Conservation (phyloP, 306 rosid genomes). For the Gleditsia sinensis region DNA sequence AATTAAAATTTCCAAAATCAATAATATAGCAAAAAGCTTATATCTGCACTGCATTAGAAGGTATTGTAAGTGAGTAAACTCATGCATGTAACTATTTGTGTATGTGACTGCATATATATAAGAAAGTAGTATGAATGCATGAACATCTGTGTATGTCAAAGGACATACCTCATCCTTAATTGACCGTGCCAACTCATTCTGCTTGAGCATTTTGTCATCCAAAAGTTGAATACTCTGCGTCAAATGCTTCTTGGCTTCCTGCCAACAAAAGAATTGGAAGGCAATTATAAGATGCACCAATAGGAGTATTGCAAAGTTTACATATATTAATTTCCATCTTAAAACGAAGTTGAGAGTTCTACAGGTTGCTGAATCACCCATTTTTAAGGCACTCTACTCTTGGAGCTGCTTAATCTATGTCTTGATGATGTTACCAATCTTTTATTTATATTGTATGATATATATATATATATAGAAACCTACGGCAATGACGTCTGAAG, state of each 20-base stretch:
- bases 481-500: conserved; percentile 84
- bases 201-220: conserved; percentile 86
- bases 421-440: background rate
- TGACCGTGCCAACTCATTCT: conserved; percentile 63
- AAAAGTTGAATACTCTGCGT: conserved; percentile 83
- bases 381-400: conserved; percentile 1
- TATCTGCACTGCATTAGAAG: background rate
- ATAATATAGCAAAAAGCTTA: background rate
- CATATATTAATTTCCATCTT: conserved; percentile 1
- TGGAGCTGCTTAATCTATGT: background rate
- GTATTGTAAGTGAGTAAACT: background rate
- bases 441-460: background rate
- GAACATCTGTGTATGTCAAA: conserved; percentile 10
- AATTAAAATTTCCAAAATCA: conserved; percentile 8
- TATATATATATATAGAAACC: conserved; percentile 37
- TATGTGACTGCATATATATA: background rate
- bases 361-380: background rate
- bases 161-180: conserved; percentile 74
- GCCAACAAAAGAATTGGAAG: conserved; percentile 41
- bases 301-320: background rate
- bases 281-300: conserved; percentile 5
- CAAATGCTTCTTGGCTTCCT: conserved; percentile 95
- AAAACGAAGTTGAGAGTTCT: background rate
- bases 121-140: conserved; percentile 28
- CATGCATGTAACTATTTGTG: background rate